Evolutionary conservation across 2,329 filamentous ascomycete genomes (phyloP), one percentile per base, ranked within the genome.

Genomic region (Fusarium dimerum): DNA sequence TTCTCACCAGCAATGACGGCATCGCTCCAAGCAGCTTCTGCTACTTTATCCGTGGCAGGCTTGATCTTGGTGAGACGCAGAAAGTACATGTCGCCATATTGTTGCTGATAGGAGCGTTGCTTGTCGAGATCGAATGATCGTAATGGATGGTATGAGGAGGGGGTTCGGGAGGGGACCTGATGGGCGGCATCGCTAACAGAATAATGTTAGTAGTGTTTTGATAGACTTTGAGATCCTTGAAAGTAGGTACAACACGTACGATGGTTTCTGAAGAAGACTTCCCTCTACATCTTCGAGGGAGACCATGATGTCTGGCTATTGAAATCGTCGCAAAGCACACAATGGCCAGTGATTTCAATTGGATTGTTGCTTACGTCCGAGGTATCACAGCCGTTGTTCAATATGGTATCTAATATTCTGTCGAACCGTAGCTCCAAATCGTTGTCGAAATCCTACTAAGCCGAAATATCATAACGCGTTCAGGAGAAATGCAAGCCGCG

Each of bases 81-180:
- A 69, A 97, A 99, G 79, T 99, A 99, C 84, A 97, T 93, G 73
- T 99, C 94, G 57, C 89, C 90, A 81, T 90, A 99, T 74, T 99
- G 94, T 71, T 97, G 94, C 70, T 92, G 81, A 71, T 97, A 99
- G 49, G 92, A 88, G 56, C 81, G 81, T 53, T 81, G 76, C 65
- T 81, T 87, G 20, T 89, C 82, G 10, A 97, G 83, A 45, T 77
- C 76, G 71, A 92, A 97, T 8, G 86, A 88, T 49, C 85, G 76
- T 29, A 95, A 79, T 1, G 93, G 86, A 51, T 84, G 87, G 77
- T 97, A 97, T 50, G 68, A 68, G 9, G 80, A 80, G 59, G 77
- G 61, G 43, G 71, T 76, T 50, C 87, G 86, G 45, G 83, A 75
- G 18, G 82, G 72, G 13, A 71, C 64, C 32, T 71, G 61, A 30